A percentile compares a stretch with the other conserved stretches of the same genome.
phyloP scores from a whole-genome alignment of 306 rosid genomes.

The Rubus idaeus region DNA sequence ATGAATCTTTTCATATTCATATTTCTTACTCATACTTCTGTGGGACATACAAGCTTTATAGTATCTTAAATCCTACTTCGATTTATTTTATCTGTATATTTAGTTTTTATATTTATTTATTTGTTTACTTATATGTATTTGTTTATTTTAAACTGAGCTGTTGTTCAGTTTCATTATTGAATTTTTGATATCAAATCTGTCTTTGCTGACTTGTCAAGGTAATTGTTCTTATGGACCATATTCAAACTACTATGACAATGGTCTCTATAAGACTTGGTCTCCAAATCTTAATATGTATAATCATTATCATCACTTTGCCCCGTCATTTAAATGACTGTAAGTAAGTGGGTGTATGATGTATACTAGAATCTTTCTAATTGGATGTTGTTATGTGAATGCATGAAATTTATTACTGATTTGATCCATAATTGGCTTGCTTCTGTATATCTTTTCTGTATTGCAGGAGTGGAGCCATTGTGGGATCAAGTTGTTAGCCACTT shows the following conservation, averaged over 20 bases:
- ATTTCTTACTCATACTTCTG: not conserved
- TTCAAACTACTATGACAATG: not conserved
- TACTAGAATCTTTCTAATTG: not conserved
- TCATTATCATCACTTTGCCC: not conserved
- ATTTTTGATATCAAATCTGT: not conserved
- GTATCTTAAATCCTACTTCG: not conserved
- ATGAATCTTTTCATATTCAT: not conserved
- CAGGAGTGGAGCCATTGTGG: slow-evolving; percentile 96
- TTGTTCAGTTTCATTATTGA: not conserved
- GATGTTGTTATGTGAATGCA: slow-evolving; percentile 5
- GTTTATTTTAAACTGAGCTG: not conserved
- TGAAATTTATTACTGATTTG: not conserved
- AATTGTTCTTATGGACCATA: not conserved
- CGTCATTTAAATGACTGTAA: not conserved
- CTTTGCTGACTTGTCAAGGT: not conserved
- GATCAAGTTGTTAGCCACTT: slow-evolving; percentile 87
- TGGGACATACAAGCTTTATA: not conserved
- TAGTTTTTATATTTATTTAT: not conserved
- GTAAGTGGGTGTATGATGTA: not conserved
- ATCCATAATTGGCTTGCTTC: slow-evolving; percentile 2
- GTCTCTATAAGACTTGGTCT: not conserved
- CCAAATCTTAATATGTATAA: not conserved
- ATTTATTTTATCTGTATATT: not conserved
- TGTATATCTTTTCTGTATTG: slow-evolving; percentile 21
- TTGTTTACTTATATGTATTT: not conserved